Conservation (phyloP, 2,329 filamentous ascomycete species). For the Tolypocladium ovalisporum region DNA sequence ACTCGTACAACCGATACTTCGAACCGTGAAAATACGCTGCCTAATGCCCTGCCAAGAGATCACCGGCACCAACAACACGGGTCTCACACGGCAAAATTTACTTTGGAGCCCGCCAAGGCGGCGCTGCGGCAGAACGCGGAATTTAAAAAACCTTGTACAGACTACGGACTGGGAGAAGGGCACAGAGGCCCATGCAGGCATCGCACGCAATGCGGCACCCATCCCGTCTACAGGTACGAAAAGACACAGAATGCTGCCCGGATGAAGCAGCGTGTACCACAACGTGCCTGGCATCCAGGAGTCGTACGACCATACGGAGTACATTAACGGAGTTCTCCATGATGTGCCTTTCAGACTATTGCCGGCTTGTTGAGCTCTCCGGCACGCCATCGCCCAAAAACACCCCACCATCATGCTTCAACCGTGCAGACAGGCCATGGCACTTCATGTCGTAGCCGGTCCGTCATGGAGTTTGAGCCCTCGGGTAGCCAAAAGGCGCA, state of each 20-base stretch:
- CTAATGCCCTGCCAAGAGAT: background rate
- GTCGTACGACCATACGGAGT: background rate
- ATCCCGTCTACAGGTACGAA: background rate
- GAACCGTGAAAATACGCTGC: background rate
- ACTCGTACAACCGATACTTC: too few species aligned
- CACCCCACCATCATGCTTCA: too few species aligned
- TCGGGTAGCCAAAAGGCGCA: background rate
- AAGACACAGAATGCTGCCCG: background rate
- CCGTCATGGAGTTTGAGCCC: too few species aligned
- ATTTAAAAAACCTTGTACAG: too few species aligned
- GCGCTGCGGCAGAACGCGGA: background rate
- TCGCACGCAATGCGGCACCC: background rate
- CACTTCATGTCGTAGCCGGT: too few species aligned
- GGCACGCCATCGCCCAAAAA: too few species aligned
- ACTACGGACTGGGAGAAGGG: too few species aligned
- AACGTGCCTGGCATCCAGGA: background rate
- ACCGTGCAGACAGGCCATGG: background rate
- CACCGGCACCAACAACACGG: constrained; percentile 17
- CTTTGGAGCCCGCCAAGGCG: background rate
- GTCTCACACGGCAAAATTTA: constrained; percentile 4
- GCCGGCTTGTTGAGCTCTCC: background rate
- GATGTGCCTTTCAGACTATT: background rate
- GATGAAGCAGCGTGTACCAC: too few species aligned
- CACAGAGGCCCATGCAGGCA: background rate
- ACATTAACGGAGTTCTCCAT: background rate